Evolutionary conservation across 31 red algal genomes (phyloP).

Genomic region (Porphyra umbilicalis): DNA sequence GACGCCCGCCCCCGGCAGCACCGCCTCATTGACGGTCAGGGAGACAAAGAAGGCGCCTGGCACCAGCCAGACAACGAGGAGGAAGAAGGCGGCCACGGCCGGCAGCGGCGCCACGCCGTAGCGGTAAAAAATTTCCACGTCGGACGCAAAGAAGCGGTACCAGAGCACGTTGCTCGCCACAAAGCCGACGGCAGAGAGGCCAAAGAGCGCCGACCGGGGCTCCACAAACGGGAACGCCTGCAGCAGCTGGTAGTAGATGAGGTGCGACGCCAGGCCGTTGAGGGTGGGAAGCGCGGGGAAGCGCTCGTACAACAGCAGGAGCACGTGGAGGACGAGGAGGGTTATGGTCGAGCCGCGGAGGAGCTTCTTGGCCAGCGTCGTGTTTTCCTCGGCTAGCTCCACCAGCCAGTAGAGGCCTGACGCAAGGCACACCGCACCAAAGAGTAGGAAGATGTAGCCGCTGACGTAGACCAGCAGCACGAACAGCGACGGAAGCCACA

Average conservation of each 20-base stretch:
- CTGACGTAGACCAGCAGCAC: conserved; percentile 67
- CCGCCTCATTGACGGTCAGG: conserved; percentile 74
- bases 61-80: conserved; percentile 71
- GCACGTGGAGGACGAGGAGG: conserved; percentile 34
- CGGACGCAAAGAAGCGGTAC: conserved; percentile 49
- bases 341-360: conserved; percentile 36
- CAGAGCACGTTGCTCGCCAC: conserved; percentile 36
- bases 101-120: conserved; percentile 61
- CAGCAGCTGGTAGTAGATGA: conserved; percentile 39
- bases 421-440: conserved; percentile 76
- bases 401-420: conserved; percentile 82
- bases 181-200: conserved; percentile 32
- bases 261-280: conserved; percentile 51
- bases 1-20: conserved; percentile 47
- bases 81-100: conserved; percentile 72
- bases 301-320: conserved; percentile 69
- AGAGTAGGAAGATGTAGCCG: conserved; percentile 66
- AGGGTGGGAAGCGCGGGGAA: conserved; percentile 43
- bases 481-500: conserved; percentile 76
- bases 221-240: conserved; percentile 78
- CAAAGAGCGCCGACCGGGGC: conserved; percentile 30
- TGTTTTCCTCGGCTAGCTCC: conserved; percentile 86
- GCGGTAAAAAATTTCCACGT: conserved; percentile 65
- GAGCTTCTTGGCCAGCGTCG: conserved; percentile 58
- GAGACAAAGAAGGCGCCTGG: conserved; percentile 74